Conservation (phyloP, 176 grass and related monocot genomes). For the Calamus simplicifolius region DNA sequence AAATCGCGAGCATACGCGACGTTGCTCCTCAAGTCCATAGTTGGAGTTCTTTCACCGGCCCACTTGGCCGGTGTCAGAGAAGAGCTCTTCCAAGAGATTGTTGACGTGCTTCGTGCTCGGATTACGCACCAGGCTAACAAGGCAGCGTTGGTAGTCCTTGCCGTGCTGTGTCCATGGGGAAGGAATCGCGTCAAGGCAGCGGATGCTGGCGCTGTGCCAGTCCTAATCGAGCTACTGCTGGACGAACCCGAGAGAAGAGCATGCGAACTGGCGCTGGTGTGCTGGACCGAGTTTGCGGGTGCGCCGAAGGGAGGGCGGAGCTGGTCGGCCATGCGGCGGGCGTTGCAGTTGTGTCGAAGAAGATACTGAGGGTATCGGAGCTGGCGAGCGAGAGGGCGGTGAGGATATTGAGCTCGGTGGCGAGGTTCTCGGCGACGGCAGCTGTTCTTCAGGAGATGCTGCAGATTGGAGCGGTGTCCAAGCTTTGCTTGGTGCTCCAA, state of each 20-base stretch:
- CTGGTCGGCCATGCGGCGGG: constrained; percentile 6
- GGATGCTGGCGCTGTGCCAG: not conserved
- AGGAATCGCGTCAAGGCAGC: not conserved
- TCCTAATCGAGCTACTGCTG: not conserved
- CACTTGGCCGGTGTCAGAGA: not conserved
- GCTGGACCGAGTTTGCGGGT: not conserved
- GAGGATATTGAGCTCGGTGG: constrained; percentile 4
- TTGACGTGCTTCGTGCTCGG: not conserved
- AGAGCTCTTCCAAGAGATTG: constrained; percentile 6
- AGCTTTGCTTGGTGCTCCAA: constrained; percentile 12
- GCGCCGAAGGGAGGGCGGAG: constrained; percentile 3
- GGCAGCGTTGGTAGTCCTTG: not conserved
- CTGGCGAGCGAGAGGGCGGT: constrained; percentile 8
- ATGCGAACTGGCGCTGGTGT: constrained; percentile 1
- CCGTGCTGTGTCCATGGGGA: not conserved
- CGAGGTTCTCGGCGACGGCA: not conserved
- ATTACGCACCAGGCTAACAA: not conserved
- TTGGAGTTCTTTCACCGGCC: too few species aligned
- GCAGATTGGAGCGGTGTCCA: constrained; percentile 3
- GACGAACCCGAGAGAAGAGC: not conserved
- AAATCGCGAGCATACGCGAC: too few species aligned
- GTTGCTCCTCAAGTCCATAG: too few species aligned
- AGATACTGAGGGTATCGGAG: not conserved
- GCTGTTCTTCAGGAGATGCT: constrained; percentile 5
- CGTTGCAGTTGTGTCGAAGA: not conserved